These are phyloP conservation scores for Singerocomus inundabilis DNA, from an alignment of 1,284 basidiomycete genomes.

Conservation along the genomic window DNA sequence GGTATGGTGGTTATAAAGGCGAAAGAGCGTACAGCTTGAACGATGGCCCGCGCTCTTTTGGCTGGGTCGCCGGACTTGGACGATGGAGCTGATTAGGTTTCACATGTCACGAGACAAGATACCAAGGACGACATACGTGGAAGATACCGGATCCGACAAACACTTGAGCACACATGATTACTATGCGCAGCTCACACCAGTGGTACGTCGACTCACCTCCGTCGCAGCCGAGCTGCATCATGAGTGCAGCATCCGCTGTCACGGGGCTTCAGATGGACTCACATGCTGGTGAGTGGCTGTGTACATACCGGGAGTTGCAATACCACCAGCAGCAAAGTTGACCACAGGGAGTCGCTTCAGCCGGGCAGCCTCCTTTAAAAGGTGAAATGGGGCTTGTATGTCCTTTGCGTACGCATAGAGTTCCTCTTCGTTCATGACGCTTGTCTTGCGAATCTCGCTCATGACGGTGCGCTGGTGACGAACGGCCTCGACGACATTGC, in stretches of 20 bases:
- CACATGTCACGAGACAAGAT: background rate
- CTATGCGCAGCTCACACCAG: slow-evolving; percentile 5
- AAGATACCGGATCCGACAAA: slow-evolving; percentile 96
- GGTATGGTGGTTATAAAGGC: slow-evolving; percentile 1
- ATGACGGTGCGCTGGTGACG: slow-evolving; percentile 85
- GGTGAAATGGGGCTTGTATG: slow-evolving; percentile 93
- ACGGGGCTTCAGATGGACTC: slow-evolving; percentile 1
- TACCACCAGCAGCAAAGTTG: slow-evolving; percentile 94
- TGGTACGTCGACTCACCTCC: slow-evolving; percentile 64
- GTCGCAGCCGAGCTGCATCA: slow-evolving; percentile 99
- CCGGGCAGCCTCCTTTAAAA: slow-evolving; percentile 94
- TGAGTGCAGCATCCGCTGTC: slow-evolving; percentile 91
- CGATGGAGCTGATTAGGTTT: slow-evolving; percentile 14
- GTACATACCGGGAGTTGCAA: slow-evolving; percentile 85
- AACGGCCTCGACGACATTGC: slow-evolving; percentile 97
- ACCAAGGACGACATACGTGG: slow-evolving; percentile 54
- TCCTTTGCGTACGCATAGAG: slow-evolving; percentile 95
- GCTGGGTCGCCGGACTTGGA: slow-evolving; percentile 87
- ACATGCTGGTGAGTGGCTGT: background rate
- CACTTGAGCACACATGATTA: slow-evolving; percentile 44
- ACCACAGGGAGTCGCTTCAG: slow-evolving; percentile 93
- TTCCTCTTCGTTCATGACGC: slow-evolving; percentile 92
- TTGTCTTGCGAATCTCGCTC: slow-evolving; percentile 84
- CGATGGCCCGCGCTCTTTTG: slow-evolving; percentile 94
- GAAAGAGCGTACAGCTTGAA: slow-evolving; percentile 73